Percentiles rank a stretch among this genome's conserved stretches.
Conservation (phyloP, 768 basidiomycete genomes). For the Neoboletus subvelutipes region DNA sequence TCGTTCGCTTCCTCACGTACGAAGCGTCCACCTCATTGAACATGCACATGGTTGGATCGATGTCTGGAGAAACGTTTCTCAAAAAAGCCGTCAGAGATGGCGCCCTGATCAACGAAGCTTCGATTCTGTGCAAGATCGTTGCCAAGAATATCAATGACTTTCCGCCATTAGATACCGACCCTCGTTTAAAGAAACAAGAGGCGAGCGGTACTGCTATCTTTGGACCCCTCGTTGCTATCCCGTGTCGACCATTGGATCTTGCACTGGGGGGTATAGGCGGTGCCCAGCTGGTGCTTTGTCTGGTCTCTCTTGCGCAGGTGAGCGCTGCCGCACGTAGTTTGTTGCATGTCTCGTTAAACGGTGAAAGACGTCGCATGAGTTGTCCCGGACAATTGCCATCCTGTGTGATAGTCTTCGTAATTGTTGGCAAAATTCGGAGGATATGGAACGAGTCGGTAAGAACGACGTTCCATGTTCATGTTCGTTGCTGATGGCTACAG, state of each 20-base stretch:
- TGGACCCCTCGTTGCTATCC: slow-evolving; percentile 63
- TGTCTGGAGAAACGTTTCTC: slow-evolving; percentile 39
- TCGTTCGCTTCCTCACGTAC: slow-evolving; percentile 79
- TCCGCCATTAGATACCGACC: slow-evolving; percentile 12
- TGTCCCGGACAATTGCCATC: slow-evolving; percentile 70
- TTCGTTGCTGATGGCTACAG: slow-evolving; percentile 38
- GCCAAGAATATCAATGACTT: slow-evolving; percentile 21
- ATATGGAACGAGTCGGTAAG: slow-evolving; percentile 87
- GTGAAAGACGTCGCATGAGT: slow-evolving; percentile 67
- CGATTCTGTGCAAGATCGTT: slow-evolving; percentile 43
- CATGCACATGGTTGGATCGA: slow-evolving; percentile 62
- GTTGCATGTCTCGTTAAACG: not conserved
- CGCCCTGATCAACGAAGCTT: slow-evolving; percentile 36
- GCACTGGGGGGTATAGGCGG: slow-evolving; percentile 85
- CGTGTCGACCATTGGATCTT: slow-evolving; percentile 64
- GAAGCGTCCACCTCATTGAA: slow-evolving; percentile 82
- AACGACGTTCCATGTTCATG: slow-evolving; percentile 9
- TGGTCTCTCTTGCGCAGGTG: slow-evolving; percentile 78
- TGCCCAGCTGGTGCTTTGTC: slow-evolving; percentile 63
- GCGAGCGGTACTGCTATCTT: slow-evolving; percentile 1
- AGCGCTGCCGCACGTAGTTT: slow-evolving; percentile 14
- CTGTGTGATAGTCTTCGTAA: slow-evolving; percentile 76
- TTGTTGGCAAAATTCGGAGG: slow-evolving; percentile 92
- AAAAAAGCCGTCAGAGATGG: slow-evolving; percentile 44
- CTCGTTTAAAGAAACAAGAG: not conserved